phyloP scores from a whole-genome alignment of 768 basidiomycete genomes.

The Mycena amicta region DNA sequence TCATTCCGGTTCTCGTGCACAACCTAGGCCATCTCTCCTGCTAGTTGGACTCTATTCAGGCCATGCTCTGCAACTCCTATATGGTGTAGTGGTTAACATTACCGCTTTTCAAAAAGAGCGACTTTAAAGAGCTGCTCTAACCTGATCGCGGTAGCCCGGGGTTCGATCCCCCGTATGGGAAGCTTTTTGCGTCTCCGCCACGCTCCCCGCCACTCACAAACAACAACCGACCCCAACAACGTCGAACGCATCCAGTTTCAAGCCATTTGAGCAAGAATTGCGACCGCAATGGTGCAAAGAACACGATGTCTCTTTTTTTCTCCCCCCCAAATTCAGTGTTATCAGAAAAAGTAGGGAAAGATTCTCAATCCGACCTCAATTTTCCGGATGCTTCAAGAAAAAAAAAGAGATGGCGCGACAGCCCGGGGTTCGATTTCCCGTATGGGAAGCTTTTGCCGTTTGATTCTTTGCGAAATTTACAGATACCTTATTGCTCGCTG shows the following conservation, averaged over 20 bases:
- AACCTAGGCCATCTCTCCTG: too few relatives aligned
- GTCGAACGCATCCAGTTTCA: neutral
- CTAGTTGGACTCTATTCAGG: too few relatives aligned
- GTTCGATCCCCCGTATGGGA: conserved; percentile 4
- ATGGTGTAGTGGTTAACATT: neutral
- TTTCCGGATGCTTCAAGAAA: neutral
- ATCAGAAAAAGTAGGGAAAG: neutral
- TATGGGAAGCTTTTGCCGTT: neutral
- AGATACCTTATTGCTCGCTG: too few relatives aligned
- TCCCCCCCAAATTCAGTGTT: neutral
- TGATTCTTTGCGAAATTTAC: too few relatives aligned
- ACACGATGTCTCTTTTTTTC: neutral
- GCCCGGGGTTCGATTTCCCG: neutral
- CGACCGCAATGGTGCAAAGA: too few relatives aligned
- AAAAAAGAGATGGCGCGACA: neutral
- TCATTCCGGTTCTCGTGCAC: too few relatives aligned
- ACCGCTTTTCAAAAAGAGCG: neutral
- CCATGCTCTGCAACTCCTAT: too few relatives aligned
- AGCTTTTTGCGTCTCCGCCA: neutral
- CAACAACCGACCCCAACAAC: neutral
- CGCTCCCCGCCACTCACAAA: neutral
- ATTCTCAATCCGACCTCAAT: neutral
- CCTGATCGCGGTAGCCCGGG: neutral
- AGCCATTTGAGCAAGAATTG: neutral
- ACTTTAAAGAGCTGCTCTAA: too few relatives aligned